These are phyloP conservation scores for Fusarium subglutinans DNA, from an alignment of 2,329 filamentous ascomycete species.

Conservation along the genomic window DNA sequence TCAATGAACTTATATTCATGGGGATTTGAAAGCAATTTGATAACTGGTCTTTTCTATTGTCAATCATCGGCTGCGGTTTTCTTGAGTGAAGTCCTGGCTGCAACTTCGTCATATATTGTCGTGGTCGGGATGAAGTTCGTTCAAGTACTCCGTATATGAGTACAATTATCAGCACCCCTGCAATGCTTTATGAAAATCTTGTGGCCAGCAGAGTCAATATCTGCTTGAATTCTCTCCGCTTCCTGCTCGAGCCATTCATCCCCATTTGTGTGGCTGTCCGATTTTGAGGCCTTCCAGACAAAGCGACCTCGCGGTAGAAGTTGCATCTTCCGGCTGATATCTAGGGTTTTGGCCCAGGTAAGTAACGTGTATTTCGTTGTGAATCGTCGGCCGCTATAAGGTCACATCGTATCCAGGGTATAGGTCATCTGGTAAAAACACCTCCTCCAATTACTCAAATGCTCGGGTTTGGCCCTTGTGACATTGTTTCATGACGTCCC, in stretches of 20 bases:
- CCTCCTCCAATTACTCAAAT: neutral
- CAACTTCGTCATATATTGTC: neutral
- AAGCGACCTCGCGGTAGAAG: neutral
- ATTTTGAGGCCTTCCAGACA: neutral
- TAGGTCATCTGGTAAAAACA: neutral
- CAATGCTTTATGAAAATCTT: neutral
- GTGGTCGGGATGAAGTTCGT: neutral
- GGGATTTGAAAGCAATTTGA: too few relatives aligned
- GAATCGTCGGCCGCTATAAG: neutral
- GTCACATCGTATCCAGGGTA: neutral
- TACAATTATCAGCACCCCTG: neutral
- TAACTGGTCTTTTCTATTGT: too few relatives aligned
- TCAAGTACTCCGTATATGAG: neutral
- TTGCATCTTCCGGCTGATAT: neutral
- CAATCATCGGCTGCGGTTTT: neutral
- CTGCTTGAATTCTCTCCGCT: neutral
- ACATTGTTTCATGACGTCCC: neutral
- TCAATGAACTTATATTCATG: neutral
- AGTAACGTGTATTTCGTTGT: neutral
- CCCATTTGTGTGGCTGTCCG: neutral
- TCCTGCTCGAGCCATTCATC: neutral
- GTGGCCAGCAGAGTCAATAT: neutral
- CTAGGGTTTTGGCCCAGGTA: neutral
- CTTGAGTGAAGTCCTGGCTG: neutral
- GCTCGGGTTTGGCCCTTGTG: neutral